Evolutionary conservation across 2,329 filamentous ascomycete species (phyloP).

Genomic region (Alternaria hordeiaustralica): DNA sequence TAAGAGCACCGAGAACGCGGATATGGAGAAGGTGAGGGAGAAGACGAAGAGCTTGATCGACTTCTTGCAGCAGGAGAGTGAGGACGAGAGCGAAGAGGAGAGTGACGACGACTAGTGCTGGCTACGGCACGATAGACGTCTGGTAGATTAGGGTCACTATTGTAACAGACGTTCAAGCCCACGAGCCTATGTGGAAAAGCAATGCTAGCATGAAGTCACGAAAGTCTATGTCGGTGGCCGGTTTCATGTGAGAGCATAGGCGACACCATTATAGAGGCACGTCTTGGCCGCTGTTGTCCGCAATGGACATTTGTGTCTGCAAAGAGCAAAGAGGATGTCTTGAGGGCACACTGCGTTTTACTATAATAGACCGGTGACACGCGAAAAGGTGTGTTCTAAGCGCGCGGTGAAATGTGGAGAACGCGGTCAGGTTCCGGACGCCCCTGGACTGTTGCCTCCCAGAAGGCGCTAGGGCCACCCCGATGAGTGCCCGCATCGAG

Average conservation of each 20-base stretch:
- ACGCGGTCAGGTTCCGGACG: constrained; percentile 4
- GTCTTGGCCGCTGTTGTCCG: not conserved
- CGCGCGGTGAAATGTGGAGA: constrained; percentile 6
- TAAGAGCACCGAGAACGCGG: constrained; percentile 69
- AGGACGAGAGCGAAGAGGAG: constrained; percentile 69
- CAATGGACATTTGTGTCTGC: not conserved
- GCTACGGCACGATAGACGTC: not conserved
- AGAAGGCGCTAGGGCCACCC: constrained; percentile 6
- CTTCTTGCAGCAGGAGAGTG: constrained; percentile 76
- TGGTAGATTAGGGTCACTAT: not conserved
- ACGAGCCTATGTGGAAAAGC: not conserved
- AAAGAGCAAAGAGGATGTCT: too few species aligned
- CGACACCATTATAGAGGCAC: not conserved
- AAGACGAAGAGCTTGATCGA: constrained; percentile 82
- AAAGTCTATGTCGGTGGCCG: not conserved
- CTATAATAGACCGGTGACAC: not conserved
- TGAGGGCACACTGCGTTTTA: not conserved
- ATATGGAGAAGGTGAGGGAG: constrained; percentile 72
- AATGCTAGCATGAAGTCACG: not conserved
- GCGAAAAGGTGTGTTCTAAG: not conserved
- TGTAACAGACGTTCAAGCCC: constrained; percentile 11
- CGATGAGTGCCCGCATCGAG: constrained; percentile 11
- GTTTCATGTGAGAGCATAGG: not conserved
- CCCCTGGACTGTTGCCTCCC: constrained; percentile 4
- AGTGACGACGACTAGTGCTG: constrained; percentile 57